Conservation (phyloP, 805 yeast species). For the Candida schatavii region DNA sequence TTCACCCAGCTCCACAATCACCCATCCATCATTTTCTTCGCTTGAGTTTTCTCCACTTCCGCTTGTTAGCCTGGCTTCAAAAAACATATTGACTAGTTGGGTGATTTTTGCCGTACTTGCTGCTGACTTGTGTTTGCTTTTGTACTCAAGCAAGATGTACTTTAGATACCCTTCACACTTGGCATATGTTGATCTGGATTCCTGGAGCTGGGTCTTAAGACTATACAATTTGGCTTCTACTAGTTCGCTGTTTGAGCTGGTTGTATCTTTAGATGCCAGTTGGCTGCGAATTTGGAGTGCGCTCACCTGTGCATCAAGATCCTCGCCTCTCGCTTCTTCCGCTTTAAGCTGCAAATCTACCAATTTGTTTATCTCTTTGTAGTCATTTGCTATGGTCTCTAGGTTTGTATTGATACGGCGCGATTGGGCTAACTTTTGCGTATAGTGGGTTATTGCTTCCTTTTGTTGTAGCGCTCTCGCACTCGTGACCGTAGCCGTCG, state of each 20-base stretch:
- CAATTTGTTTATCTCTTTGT: neutral
- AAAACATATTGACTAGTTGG: neutral
- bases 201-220: neutral
- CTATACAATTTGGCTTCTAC: neutral
- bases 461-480: conserved; percentile 9
- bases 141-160: neutral
- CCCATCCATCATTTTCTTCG: conserved; percentile 9
- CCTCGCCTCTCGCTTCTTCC: neutral
- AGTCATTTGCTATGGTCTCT: neutral
- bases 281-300: neutral
- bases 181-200: neutral
- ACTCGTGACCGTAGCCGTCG: conserved; percentile 16
- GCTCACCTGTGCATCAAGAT: neutral
- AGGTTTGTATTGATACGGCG: neutral
- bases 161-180: neutral
- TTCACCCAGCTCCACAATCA: conserved; percentile 7
- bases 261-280: neutral
- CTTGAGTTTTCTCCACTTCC: neutral
- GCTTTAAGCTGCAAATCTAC: neutral
- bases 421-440: no score
- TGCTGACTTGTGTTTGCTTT: neutral
- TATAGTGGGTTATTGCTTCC: conserved; percentile 3
- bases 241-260: neutral
- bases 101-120: neutral
- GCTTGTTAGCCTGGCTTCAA: neutral